Evolutionary conservation across 305 asterid species (phyloP), one percentile per base, ranked within the genome.

Genomic region (Solanum chacoense): DNA sequence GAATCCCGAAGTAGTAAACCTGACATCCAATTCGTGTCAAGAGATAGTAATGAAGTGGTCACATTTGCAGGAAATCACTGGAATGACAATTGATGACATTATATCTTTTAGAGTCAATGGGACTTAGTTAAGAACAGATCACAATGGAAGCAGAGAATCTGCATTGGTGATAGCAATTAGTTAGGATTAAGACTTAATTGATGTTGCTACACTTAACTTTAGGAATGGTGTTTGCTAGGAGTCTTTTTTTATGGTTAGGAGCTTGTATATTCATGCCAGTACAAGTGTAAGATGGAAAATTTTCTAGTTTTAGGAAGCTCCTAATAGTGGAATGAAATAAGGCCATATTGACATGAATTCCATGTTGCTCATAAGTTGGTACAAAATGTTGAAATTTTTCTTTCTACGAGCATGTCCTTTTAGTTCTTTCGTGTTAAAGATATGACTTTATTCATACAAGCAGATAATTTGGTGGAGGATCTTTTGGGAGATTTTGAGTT

Each of bases 381-480:
- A 24, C 36, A 24, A 40, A 26, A 79, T 0, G 85, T 40, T 40
- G 67, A 14, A 12, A 28, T 42, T 45, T 81, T 81, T 4, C 86
- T 81, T 29, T 81, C 69, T 16, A n/a, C 8, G 36, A 5, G 18
- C 14, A 42, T 31, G 84, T 63, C 76, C 16, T 73, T 88, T 34
- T 37, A 84, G 36, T 50, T 72, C 84, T 65, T 50, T 90, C 8
- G 4, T 28, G 38, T 16, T 45, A 42, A 81, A 73, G 83, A n/a
- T 87, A 74, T 71, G 85, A 31, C 9, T 89, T 87, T 87, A 73
- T 90, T 93, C 28, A 26, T 89, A 26, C 88, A 55, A 73, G 91
- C 98, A 97, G 99, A 94, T 74, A 96, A 95, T 91, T 93, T 97
- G 91, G 98, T 95, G 92, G 98, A 96, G 94, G 93, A 94, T 94